These are phyloP conservation scores for Phaseolus lunatus DNA, from an alignment of 306 rosid species.

Conservation along the genomic window DNA sequence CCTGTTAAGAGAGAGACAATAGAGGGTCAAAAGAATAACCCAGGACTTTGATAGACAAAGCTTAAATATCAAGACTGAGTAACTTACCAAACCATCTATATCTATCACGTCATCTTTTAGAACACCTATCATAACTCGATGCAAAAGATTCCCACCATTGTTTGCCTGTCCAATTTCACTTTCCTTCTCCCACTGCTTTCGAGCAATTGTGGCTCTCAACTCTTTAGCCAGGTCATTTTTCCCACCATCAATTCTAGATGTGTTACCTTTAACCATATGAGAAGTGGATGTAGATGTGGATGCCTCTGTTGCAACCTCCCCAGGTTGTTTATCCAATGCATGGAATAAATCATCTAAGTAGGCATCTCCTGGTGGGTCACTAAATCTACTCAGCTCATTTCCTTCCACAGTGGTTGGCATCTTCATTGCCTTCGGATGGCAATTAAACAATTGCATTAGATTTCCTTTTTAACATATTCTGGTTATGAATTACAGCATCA, in stretches of 20 bases:
- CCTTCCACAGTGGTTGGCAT: slow-evolving; percentile 66
- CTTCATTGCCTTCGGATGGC: slow-evolving; percentile 72
- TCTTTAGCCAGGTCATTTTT: slow-evolving; percentile 92
- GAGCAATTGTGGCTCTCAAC: slow-evolving; percentile 93
- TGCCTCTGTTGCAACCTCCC: slow-evolving; percentile 70
- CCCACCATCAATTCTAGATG: slow-evolving; percentile 65
- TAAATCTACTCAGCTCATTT: slow-evolving; percentile 89
- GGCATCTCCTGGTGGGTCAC: slow-evolving; percentile 99
- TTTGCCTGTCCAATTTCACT: slow-evolving; percentile 80
- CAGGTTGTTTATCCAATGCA: slow-evolving; percentile 74
- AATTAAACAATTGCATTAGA: slow-evolving; percentile 50
- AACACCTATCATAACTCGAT: slow-evolving; percentile 86
- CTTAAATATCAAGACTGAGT: slow-evolving; percentile 13
- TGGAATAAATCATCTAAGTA: slow-evolving; percentile 93
- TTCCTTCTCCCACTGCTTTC: slow-evolving; percentile 94
- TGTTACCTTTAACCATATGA: slow-evolving; percentile 59
- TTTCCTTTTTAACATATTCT: slow-evolving; percentile 34
- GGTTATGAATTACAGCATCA: slow-evolving; percentile 31
- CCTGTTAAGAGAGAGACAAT: slow-evolving; percentile 57
- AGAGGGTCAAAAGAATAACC: slow-evolving; percentile 40
- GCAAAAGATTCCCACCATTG: slow-evolving; percentile 79
- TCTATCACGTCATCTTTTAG: slow-evolving; percentile 88
- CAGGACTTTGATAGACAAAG: slow-evolving; percentile 24
- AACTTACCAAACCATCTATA: slow-evolving; percentile 91
- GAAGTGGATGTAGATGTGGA: slow-evolving; percentile 83